Evolutionary conservation across 1,284 basidiomycete species (phyloP).

Genomic region (Puccinia triticina): DNA sequence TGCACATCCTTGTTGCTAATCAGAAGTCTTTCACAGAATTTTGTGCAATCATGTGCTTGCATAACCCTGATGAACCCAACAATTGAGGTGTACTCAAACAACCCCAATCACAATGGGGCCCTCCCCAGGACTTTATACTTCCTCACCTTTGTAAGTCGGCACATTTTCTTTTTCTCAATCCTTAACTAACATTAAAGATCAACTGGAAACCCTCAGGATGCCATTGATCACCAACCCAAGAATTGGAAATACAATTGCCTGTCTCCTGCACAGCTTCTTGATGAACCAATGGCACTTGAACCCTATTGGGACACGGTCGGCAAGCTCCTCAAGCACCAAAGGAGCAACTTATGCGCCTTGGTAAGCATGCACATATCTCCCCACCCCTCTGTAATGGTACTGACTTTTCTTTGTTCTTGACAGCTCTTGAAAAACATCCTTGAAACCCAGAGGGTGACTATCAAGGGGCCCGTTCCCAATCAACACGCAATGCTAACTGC

Average conservation of each 20-base stretch:
- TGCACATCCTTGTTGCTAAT: not conserved
- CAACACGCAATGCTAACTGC: not conserved
- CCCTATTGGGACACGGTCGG: not conserved
- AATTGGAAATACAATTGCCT: not conserved
- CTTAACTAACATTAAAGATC: too few relatives aligned
- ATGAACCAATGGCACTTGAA: not conserved
- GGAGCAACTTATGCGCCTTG: not conserved
- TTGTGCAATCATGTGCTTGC: not conserved
- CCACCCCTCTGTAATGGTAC: not conserved
- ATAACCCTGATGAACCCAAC: not conserved
- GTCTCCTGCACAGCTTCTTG: not conserved
- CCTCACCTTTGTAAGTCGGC: not conserved
- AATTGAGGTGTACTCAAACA: not conserved
- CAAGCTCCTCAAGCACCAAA: not conserved
- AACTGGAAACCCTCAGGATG: too few relatives aligned
- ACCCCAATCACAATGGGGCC: not conserved
- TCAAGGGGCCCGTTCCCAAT: not conserved
- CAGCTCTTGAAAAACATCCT: conserved; percentile 12
- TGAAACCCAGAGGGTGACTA: not conserved
- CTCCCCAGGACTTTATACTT: not conserved
- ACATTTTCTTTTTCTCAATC: not conserved
- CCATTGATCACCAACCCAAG: not conserved
- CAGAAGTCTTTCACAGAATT: not conserved
- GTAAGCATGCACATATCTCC: not conserved
- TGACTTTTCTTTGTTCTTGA: too few relatives aligned